Evolutionary conservation across 2,329 filamentous ascomycete genomes (phyloP), one percentile per base, ranked within the genome.

Genomic region (Colletotrichum destructivum): DNA sequence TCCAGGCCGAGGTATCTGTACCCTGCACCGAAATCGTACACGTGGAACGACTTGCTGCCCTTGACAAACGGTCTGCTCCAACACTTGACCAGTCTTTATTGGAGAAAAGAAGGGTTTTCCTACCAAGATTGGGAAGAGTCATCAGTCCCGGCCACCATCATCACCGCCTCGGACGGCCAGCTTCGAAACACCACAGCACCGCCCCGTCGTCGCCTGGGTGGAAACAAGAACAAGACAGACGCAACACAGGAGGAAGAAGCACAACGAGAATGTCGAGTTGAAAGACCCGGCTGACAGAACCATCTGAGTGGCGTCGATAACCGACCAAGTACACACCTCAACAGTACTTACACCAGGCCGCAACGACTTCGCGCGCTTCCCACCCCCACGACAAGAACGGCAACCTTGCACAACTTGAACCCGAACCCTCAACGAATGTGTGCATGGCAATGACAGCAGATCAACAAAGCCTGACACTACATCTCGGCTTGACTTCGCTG

Each of bases 11-110:
- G 54, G 69, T 63, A 59, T 38, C 35, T 2, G 31, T 35, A 15
- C 67, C 59, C 59, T 71, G 59, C 60, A 55, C 63, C 66, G 42
- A 12, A 44, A 46, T 66, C 47, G 55, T 66, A 72, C 70, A 72
- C 70, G 70, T 72, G 70, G 70, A 62, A 69, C 70, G 62, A 71
- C 55, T 72, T 67, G 71, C 65, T 65, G 69, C 69, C 69, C 62
- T n/a, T 60, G 66, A 31, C 66, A 72, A 57, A 61, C 55, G 38
- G 61, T 35, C 52, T 38, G 8, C 62, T 60, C 44, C 3, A 67
- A 38, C 65, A 31, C 44, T 51, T 35, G 38, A 62, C 51, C 21
- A 7, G 15, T 26, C 44, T 38, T 62, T 35, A 57, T 72, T 71
- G 66, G 67, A 62, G 44, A 56, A 56, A 23, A 46, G 21, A 59